phyloP scores from a whole-genome alignment of 208 protist species.

The Tritrichomonas musculus region DNA sequence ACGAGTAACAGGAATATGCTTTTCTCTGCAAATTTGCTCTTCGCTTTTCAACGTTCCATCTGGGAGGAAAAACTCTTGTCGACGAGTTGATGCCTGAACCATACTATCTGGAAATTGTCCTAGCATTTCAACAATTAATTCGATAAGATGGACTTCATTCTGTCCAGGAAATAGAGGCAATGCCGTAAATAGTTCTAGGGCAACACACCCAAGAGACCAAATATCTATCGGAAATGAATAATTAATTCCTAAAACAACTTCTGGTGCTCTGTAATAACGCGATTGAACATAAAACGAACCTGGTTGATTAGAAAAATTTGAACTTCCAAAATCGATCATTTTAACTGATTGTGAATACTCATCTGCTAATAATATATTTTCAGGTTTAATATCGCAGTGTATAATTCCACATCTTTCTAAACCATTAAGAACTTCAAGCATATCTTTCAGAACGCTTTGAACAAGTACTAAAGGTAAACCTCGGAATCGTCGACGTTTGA shows the following conservation, averaged over 20 bases:
- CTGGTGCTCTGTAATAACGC: constrained; percentile 76
- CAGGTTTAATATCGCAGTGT: neutral
- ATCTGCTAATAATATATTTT: constrained; percentile 22
- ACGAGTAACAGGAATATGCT: neutral
- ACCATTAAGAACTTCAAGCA: neutral
- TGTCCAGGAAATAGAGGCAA: constrained; percentile 82
- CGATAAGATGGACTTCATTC: constrained; percentile 60
- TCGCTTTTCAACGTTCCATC: constrained; percentile 1
- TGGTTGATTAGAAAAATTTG: constrained; percentile 72
- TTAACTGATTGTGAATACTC: constrained; percentile 64
- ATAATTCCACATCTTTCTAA: neutral
- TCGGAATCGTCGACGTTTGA: neutral
- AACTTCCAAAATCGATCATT: constrained; percentile 94
- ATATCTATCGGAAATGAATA: constrained; percentile 58
- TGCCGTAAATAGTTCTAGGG: constrained; percentile 93
- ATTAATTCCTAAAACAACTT: constrained; percentile 61
- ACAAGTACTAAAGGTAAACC: neutral
- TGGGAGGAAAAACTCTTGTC: neutral
- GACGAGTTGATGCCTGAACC: neutral
- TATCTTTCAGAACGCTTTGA: neutral
- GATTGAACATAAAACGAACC: constrained; percentile 80
- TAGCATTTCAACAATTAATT: neutral
- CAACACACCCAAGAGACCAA: constrained; percentile 93
- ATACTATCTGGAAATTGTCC: neutral
- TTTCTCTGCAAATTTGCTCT: neutral